These are phyloP conservation scores for Mortierella sp. DNA, from an alignment of 371 early-diverging fungal genomes.

Conservation along the genomic window DNA sequence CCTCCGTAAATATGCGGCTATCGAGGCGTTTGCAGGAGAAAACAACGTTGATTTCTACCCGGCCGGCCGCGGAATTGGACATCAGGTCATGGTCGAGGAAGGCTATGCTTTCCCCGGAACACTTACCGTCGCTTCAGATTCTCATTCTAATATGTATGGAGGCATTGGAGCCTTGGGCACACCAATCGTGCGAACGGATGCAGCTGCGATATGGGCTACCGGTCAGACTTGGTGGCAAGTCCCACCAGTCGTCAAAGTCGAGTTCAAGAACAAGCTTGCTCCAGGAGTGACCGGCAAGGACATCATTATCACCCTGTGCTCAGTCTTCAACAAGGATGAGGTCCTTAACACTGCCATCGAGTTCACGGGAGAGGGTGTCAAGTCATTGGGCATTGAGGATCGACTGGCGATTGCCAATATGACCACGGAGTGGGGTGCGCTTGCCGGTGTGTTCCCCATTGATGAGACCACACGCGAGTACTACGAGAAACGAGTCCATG, in stretches of 20 bases:
- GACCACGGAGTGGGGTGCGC: conserved; percentile 99
- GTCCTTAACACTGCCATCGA: conserved; percentile 96
- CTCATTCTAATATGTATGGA: conserved; percentile 98
- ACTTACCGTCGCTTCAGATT: conserved; percentile 95
- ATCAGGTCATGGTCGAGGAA: conserved; percentile 96
- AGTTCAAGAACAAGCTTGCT: conserved; percentile 77
- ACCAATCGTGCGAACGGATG: conserved; percentile 96
- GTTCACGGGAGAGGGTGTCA: conserved; percentile 83
- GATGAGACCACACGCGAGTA: conserved; percentile 82
- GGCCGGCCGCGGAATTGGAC: conserved; percentile 97
- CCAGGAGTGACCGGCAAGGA: conserved; percentile 95
- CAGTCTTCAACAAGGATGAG: conserved; percentile 86
- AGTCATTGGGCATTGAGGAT: conserved; percentile 82
- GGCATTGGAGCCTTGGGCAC: conserved; percentile 95
- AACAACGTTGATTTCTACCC: conserved; percentile 94
- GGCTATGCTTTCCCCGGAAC: conserved; percentile 95
- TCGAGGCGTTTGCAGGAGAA: conserved; percentile 84
- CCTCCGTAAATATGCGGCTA: conserved; percentile 84
- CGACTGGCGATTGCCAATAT: conserved; percentile 96
- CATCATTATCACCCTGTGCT: conserved; percentile 93
- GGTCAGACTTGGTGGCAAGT: conserved; percentile 98
- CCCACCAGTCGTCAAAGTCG: conserved; percentile 91
- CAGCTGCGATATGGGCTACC: conserved; percentile 97
- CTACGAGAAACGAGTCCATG: conserved; percentile 73
- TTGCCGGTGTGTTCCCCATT: conserved; percentile 95